phyloP scores from a whole-genome alignment of 2,329 filamentous ascomycete species.

The Ceratocystis ficicola region DNA sequence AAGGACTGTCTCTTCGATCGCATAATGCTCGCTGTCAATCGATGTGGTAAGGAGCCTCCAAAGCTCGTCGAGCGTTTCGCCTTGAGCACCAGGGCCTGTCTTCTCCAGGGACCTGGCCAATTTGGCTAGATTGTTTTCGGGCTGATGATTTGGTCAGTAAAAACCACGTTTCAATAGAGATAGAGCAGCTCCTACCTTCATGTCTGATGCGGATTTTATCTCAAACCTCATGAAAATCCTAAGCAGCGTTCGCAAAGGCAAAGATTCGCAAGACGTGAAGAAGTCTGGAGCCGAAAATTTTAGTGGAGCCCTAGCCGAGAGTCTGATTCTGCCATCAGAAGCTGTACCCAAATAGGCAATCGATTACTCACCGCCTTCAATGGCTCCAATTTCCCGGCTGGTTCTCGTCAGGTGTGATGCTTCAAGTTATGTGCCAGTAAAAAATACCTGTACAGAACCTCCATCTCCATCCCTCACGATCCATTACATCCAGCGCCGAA shows the following conservation, averaged over 20 bases:
- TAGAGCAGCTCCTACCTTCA: slow-evolving; percentile 8
- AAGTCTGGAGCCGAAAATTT: slow-evolving; percentile 21
- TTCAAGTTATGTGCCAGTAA: slow-evolving; percentile 3
- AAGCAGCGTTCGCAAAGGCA: slow-evolving; percentile 22
- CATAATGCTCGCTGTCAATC: slow-evolving; percentile 36
- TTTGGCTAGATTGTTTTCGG: slow-evolving; percentile 36
- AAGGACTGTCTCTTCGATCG: slow-evolving; percentile 46
- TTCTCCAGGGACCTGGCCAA: slow-evolving; percentile 45
- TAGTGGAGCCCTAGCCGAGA: slow-evolving; percentile 20
- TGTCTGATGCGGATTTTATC: background rate
- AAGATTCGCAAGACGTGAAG: slow-evolving; percentile 1
- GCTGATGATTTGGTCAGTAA: slow-evolving; percentile 26
- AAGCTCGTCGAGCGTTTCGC: slow-evolving; percentile 38
- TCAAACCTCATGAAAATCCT: background rate
- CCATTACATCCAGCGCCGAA: slow-evolving; percentile 13
- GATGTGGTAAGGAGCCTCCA: slow-evolving; percentile 39
- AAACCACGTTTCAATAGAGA: background rate
- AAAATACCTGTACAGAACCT: slow-evolving; percentile 14
- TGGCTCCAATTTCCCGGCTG: slow-evolving; percentile 30
- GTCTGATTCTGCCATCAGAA: slow-evolving; percentile 34
- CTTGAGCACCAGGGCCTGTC: slow-evolving; percentile 33
- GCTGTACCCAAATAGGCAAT: slow-evolving; percentile 25
- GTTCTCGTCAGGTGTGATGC: slow-evolving; percentile 28
- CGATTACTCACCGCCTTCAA: slow-evolving; percentile 36
- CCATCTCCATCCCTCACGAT: slow-evolving; percentile 14